phyloP scores from a whole-genome alignment of 75 land plant genomes.

The Pinus albicaulis region DNA sequence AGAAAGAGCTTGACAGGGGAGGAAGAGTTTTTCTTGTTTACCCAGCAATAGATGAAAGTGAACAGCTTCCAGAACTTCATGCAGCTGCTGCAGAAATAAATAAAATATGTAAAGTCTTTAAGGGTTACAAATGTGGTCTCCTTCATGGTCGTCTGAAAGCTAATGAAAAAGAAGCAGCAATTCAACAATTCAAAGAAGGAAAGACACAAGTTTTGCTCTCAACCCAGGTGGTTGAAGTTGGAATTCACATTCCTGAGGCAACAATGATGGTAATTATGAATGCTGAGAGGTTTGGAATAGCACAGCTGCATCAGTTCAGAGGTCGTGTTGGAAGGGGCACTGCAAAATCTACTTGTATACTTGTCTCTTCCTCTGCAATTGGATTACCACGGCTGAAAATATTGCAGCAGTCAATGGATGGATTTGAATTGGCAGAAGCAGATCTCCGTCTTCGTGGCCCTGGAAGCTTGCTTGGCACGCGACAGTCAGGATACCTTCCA shows the following conservation, averaged over 20 bases:
- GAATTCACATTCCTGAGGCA: slow-evolving; percentile 96
- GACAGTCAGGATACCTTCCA: slow-evolving; percentile 91
- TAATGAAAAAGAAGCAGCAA: slow-evolving; percentile 74
- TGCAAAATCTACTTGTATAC: slow-evolving; percentile 73
- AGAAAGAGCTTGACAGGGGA: slow-evolving; percentile 42
- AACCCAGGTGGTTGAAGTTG: slow-evolving; percentile 93
- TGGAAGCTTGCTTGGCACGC: slow-evolving; percentile 88
- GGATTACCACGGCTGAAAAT: slow-evolving; percentile 65
- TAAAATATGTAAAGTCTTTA: slow-evolving; percentile 45
- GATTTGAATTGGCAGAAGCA: slow-evolving; percentile 80
- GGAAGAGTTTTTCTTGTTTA: slow-evolving; percentile 87
- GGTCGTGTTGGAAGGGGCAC: slow-evolving; percentile 93
- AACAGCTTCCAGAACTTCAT: slow-evolving; percentile 71
- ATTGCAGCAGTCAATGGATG: slow-evolving; percentile 79
- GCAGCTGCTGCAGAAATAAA: slow-evolving; percentile 77
- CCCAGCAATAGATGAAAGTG: slow-evolving; percentile 80
- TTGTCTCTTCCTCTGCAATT: slow-evolving; percentile 50
- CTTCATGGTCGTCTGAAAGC: slow-evolving; percentile 58
- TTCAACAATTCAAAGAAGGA: slow-evolving; percentile 65
- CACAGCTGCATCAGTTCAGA: slow-evolving; percentile 95
- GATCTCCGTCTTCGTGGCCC: slow-evolving; percentile 88
- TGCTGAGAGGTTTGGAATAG: slow-evolving; percentile 93
- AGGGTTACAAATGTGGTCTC: slow-evolving; percentile 71
- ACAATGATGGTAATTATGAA: slow-evolving; percentile 96
- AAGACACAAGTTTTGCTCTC: slow-evolving; percentile 76